Base-by-base conservation (phyloP, 768 basidiomycete species). In the Gloeophyllum trabeum region DNA sequence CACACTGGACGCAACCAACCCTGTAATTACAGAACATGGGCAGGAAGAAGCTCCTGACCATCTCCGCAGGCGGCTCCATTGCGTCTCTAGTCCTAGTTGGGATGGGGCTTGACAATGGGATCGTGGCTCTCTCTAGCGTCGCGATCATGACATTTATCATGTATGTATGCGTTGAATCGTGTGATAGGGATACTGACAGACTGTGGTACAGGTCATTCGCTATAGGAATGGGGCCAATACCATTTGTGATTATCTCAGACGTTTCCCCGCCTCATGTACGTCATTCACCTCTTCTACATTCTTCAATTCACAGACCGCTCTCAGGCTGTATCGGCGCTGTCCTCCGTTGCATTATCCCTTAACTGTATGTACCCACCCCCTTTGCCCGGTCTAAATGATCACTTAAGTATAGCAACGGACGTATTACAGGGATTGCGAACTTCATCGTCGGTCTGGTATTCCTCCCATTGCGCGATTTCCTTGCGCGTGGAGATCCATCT, bases 211-310 rank as follows among this genome's bases (percentile, higher is more conserved):
- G 86, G 61, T 84, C 87, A 1, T 97, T 93, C 59, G 87, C 92
- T 1, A 61, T 84, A 24, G 94, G 93, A 2, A 69, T 97, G 14
- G 94, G 94, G 1, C 92, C 94, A 2, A 64, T 97, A 24, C 93
- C 94, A 0, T 98, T 92, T 54, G 78, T 98, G 28, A 80, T 97
- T 59, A 79, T 94, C 24, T 79, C 91, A 13, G 92, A 97, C 54
- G 77, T 96, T 18, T 82, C 91, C 2, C 90, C 90, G 1, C 59
- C 72, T 39, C 72, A 83, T 51, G 89, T 83, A 57, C 47, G 85
- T 67, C 39, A 18, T 32, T 41, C 19, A 3, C 18, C 16, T 39
- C 10, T 5, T 24, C 35, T 14, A 28, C 41, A 35, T 24, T 19
- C 40, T 35, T 13, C 13, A 21, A 7, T 36, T 21, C 6, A n/a